These are phyloP conservation scores for Rosa hybrid DNA, from an alignment of 331 rosid species.

Conservation along the genomic window DNA sequence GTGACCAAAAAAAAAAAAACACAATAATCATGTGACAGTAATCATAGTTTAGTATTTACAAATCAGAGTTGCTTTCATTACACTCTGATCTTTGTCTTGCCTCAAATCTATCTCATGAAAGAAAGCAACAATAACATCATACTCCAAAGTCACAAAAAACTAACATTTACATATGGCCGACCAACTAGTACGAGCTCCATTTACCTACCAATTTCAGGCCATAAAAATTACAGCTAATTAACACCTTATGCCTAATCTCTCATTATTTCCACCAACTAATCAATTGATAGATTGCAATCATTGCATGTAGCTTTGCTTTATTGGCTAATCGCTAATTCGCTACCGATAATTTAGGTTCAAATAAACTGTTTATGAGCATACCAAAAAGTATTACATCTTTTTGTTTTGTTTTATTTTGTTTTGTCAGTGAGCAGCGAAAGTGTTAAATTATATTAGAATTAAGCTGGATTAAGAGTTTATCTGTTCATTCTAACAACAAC, in stretches of 20 bases:
- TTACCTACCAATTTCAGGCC: conserved; percentile 25
- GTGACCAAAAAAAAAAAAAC: not conserved
- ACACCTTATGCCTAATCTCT: not conserved
- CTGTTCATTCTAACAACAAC: too few species aligned
- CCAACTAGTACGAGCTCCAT: conserved; percentile 10
- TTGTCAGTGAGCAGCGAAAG: not conserved
- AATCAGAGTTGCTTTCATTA: not conserved
- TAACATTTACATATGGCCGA: conserved; percentile 19
- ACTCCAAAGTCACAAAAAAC: not conserved
- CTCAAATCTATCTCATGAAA: not conserved
- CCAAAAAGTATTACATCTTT: not conserved
- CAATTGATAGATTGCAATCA: not conserved
- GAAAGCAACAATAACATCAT: conserved; percentile 6
- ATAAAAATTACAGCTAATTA: not conserved
- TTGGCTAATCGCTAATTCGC: not conserved
- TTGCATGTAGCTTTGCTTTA: not conserved
- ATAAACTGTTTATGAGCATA: not conserved
- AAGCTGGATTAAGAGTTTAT: not conserved
- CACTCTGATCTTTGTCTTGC: not conserved
- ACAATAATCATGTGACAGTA: too few species aligned
- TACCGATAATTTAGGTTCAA: not conserved
- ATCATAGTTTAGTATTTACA: not conserved
- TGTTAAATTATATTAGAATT: too few species aligned
- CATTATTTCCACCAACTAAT: not conserved
- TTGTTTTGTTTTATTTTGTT: not conserved